Conservation (phyloP, 2,329 filamentous ascomycete genomes). For the Aspergillus ustus region DNA sequence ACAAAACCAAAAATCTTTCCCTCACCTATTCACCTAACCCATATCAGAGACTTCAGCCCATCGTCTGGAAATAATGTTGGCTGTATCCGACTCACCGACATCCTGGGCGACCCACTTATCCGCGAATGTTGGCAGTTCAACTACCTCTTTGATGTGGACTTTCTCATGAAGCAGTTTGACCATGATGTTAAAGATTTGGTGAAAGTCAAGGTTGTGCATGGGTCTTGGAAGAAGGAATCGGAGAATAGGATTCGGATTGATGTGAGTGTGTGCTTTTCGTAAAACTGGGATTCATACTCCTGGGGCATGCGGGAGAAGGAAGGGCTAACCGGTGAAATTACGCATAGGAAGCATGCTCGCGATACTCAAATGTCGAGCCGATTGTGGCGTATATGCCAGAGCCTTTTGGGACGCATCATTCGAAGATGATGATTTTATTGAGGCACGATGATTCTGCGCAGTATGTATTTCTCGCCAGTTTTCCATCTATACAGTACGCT, state of each 20-base stretch:
- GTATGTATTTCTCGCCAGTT: conserved; percentile 30
- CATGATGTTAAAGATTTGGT: conserved; percentile 58
- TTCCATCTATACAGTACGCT: neutral
- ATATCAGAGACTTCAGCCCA: conserved; percentile 66
- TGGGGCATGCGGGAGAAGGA: neutral
- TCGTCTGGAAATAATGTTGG: conserved; percentile 64
- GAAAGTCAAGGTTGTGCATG: conserved; percentile 64
- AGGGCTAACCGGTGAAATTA: neutral
- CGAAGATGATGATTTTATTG: conserved; percentile 86
- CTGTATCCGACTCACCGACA: conserved; percentile 66
- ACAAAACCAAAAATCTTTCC: conserved; percentile 21
- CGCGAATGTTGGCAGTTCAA: conserved; percentile 64
- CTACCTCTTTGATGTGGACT: conserved; percentile 62
- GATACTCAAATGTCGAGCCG: conserved; percentile 70
- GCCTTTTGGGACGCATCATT: conserved; percentile 82
- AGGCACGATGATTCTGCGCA: conserved; percentile 77
- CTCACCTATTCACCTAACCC: conserved; percentile 75
- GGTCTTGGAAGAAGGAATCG: conserved; percentile 71
- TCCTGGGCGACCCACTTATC: conserved; percentile 76
- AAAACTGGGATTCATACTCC: neutral
- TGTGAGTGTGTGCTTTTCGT: conserved; percentile 45
- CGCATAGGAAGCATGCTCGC: conserved; percentile 62
- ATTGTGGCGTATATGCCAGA: conserved; percentile 80
- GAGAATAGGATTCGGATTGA: conserved; percentile 60
- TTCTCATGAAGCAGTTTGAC: conserved; percentile 64